Base-by-base conservation (phyloP, 441 rosid genomes). In the Lepidium campestre region DNA sequence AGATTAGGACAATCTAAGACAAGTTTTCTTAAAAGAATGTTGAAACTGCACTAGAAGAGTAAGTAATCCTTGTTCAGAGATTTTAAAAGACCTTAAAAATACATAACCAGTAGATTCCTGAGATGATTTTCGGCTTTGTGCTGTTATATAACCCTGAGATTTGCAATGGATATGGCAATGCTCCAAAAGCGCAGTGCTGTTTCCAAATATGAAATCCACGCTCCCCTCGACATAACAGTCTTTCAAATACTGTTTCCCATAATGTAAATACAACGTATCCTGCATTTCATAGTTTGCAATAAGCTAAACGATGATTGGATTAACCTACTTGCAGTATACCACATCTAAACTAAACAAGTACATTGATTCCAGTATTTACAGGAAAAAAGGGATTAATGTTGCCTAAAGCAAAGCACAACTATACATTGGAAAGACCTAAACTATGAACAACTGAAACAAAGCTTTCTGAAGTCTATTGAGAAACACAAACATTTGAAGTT, bases 81-180 rank as follows among this genome's bases (percentile, higher is more conserved):
- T n/a, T n/a, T n/a, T n/a, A 50, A 48, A 74, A 44, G 13, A 86
- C 98, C 99, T 91, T 73, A 90, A 70, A 77, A 94, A 94, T 25
- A 94, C 93, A 45, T 88, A 94, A 73, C 97, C 99, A 60, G 98
- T 91, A 15, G 83, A 75, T 72, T 94, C 97, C 69, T 90, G 96
- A 64, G 98, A 91, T 55, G 99, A 74, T 79, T 94, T 94, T 25
- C 97, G 84, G 85, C 97, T 85, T 47, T 94, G 99, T 44, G 98
- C 98, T 45, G 98, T 92, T 56, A 95, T 77, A 71, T 60, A 92
- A 65, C 98, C 97, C 13, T 77, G 83, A 19, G 97, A 76, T 77
- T 92, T 95, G 91, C 98, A 95, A 71, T 95, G 88, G 60, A 95
- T 87, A 74, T 95, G 99, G 64, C 99, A 92, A 36, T 91, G 89